Evolutionary conservation across 805 yeast genomes (phyloP), one percentile per base, ranked within the genome.

Genomic region (Yamadazyma olivae): DNA sequence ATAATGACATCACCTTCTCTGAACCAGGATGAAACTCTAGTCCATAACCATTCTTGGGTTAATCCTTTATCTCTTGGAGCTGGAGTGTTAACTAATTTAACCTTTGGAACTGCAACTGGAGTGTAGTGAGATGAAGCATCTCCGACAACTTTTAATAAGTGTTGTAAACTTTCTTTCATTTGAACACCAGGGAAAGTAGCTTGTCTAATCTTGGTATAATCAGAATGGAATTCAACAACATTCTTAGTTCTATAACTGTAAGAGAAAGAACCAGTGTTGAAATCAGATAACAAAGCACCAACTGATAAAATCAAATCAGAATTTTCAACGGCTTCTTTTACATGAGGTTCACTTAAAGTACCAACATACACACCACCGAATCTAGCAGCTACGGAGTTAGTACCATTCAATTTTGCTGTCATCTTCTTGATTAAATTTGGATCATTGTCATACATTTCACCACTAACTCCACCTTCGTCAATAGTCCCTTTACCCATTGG

Each of bases 1-100:
- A 81, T 70, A 43, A 81, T 71, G 38, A 80, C 67, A 64, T 81
- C 88, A 52, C 83, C 84, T 51, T 74, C 75, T 57, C 68, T 67
- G 51, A 81, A 71, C 77, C 81, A 81, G 32, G 73, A 67, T 21
- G 81, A 73, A 27, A 79, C 63, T 56, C 73, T 71, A 46, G 76
- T 77, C 88, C 88, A 81, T 48, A 81, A 57, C 78, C 80, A 80
- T 53, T 77, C 79, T 62, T 80, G 86, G 38, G 77, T 49, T 44
- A 81, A 62, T 12, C 38, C 38, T 10, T 48, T 46, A 10, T 41
- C 44, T 27, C 44, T 44, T 15, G 54, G 47, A 23, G 67, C 60
- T 41, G 77, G 74, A 20, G 70, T 56, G 56, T 70, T 70, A 29
- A 63, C 65, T 34, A 67, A 46, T 53, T 74, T 71, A 47, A 66